A percentile compares a stretch with the other conserved stretches of the same genome.
These are phyloP conservation scores for Dioszegia hungarica DNA, from an alignment of 768 basidiomycete species.

Conservation along the genomic window DNA sequence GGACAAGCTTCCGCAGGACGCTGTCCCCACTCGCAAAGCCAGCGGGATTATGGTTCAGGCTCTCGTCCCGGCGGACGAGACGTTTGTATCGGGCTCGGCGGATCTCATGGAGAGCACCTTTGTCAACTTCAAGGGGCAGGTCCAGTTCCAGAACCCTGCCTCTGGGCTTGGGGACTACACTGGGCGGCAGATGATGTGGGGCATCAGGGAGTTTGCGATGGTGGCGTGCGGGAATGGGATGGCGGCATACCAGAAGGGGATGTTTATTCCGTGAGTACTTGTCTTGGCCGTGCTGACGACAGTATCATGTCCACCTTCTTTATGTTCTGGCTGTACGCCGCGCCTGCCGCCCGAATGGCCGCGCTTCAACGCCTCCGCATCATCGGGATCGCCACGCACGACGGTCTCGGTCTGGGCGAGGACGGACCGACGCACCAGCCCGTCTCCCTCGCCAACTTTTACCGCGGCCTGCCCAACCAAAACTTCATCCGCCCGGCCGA, in stretches of 20 bases:
- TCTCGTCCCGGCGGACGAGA: constrained; percentile 34
- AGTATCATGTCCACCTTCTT: constrained; percentile 46
- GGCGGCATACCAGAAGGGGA: constrained; percentile 47
- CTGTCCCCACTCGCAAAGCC: constrained; percentile 40
- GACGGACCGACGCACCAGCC: constrained; percentile 49
- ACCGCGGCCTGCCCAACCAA: constrained; percentile 41
- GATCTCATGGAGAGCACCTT: constrained; percentile 46
- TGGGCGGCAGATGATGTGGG: constrained; percentile 45
- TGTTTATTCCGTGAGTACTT: constrained; percentile 43
- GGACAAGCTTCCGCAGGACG: constrained; percentile 19
- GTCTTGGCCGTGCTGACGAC: neutral
- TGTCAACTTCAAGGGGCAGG: constrained; percentile 41
- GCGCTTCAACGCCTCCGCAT: constrained; percentile 42
- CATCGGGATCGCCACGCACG: constrained; percentile 48
- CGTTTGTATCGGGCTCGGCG: constrained; percentile 40
- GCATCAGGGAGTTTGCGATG: constrained; percentile 48
- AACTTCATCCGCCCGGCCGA: constrained; percentile 46
- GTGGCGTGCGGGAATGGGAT: constrained; percentile 42
- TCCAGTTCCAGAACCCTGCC: constrained; percentile 45
- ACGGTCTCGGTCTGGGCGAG: constrained; percentile 46
- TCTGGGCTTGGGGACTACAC: constrained; percentile 42
- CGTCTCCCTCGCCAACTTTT: constrained; percentile 37
- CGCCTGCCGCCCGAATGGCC: constrained; percentile 45
- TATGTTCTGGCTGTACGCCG: constrained; percentile 49
- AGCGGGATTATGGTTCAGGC: constrained; percentile 39